A percentile compares a stretch with the other conserved stretches of the same genome.
These are phyloP conservation scores for Thermothielavioides terrestris DNA, from an alignment of 495 filamentous ascomycete species.

Conservation along the genomic window DNA sequence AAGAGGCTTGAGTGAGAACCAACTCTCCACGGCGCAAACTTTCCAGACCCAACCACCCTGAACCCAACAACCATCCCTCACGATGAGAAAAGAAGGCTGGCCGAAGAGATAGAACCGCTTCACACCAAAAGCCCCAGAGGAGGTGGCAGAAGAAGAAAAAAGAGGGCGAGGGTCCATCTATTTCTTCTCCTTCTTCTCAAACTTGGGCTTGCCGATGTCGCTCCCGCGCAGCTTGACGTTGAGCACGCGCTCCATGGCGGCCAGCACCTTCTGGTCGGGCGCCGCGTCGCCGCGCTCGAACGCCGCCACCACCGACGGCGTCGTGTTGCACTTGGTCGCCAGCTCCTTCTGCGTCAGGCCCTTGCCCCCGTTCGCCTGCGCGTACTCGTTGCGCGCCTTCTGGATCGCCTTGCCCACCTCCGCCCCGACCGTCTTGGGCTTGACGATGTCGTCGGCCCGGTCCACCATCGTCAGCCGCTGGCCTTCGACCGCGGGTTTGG, in stretches of 20 bases:
- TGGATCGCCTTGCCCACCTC: constrained; percentile 77
- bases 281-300: constrained; percentile 75
- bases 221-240: constrained; percentile 75
- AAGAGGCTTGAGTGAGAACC: too few species aligned
- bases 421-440: constrained; percentile 79
- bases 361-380: constrained; percentile 48
- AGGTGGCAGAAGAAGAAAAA: not conserved
- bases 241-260: constrained; percentile 71
- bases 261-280: constrained; percentile 78
- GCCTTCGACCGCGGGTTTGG: constrained; percentile 62
- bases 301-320: constrained; percentile 66
- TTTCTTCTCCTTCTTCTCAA: constrained; percentile 58
- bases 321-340: constrained; percentile 88
- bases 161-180: constrained; percentile 8
- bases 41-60: too few species aligned
- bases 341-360: constrained; percentile 92
- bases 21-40: too few species aligned
- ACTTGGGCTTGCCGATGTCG: constrained; percentile 69
- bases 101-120: not conserved
- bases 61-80: too few species aligned
- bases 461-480: constrained; percentile 98
- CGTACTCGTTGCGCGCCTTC: constrained; percentile 54
- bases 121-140: not conserved
- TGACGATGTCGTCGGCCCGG: constrained; percentile 94
- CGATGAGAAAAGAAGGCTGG: not conserved